Evolutionary conservation across 2,329 filamentous ascomycete species (phyloP), one percentile per base, ranked within the genome.

Genomic region (Tolypocladium endophyticum): DNA sequence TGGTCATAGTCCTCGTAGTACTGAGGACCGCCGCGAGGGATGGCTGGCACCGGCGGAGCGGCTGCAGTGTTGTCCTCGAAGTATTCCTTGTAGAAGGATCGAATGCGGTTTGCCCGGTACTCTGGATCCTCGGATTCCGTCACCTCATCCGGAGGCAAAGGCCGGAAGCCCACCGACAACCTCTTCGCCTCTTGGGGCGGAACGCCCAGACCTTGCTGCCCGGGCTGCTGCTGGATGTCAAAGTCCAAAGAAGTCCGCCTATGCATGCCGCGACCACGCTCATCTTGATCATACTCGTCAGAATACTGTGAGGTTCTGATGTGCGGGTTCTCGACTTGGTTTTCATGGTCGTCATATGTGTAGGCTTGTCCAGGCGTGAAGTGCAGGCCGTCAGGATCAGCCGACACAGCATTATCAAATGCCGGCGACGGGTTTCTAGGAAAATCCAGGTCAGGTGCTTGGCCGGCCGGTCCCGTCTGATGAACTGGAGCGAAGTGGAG

Each of bases 71-170:
- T 85, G 50, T 97, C 93, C 65, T 97, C 94, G 67, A 99, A 99
- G 77, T 99, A 99, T 72, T 99, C 94, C 78, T 97, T 97, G 79
- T 99, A 99, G 79, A 99, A 99, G 4, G 94, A 99, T 72, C 94
- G 85, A 66, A 99, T 99, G 61, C 94, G 87, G 78, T 97, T 97
- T 64, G 94, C 94, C 68, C 94, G 86, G 69, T 93, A 87, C 73
- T 97, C 94, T 0, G 94, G 92, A 71, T 97, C 93, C 70, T 97
- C 94, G 3, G 87, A 84, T 52, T 87, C 85, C 36, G 80, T 81
- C 59, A 90, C 85, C 64, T 96, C 89, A 69, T 92, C 87, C 41
- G 92, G 90, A 6, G 94, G 94, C 63, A 99, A 81, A 28, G 94
- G 94, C 20, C 94, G 88, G 73, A 96, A 82, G 35, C 86, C 85